A percentile compares a stretch with the other conserved stretches of the same genome.
These are phyloP conservation scores for Micromonas commoda DNA, from an alignment of 139 green algal species.

Conservation along the genomic window DNA sequence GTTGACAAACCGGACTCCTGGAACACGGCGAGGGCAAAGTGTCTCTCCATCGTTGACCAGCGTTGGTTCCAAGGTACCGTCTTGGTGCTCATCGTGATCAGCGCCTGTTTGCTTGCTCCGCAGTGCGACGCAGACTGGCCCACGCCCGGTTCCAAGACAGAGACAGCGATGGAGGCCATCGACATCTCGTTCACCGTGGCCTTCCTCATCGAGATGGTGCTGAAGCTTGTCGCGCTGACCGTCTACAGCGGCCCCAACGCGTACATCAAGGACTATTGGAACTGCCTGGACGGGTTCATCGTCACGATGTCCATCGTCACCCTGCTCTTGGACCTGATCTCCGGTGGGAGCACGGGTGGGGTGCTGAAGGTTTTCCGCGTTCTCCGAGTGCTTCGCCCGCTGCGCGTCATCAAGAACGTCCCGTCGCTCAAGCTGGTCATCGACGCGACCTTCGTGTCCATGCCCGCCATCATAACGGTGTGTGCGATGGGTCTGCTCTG, in stretches of 20 bases:
- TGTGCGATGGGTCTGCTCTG: slow-evolving; percentile 11
- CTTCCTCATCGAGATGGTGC: slow-evolving; percentile 34
- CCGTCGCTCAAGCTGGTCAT: slow-evolving; percentile 28
- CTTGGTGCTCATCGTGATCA: neutral
- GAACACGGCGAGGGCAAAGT: neutral
- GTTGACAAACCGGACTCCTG: too few relatives aligned
- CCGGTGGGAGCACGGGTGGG: neutral
- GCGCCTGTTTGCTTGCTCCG: neutral
- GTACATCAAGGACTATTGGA: slow-evolving; percentile 34
- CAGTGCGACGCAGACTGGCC: slow-evolving; percentile 8
- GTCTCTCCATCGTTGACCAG: neutral
- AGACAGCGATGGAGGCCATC: neutral
- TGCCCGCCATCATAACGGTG: slow-evolving; percentile 26
- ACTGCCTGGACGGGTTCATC: slow-evolving; percentile 38
- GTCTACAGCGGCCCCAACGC: neutral
- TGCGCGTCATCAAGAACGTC: slow-evolving; percentile 13
- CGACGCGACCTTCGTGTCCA: neutral
- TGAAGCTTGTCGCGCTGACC: slow-evolving; percentile 35
- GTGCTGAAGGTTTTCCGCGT: slow-evolving; percentile 8
- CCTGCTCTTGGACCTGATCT: slow-evolving; percentile 16
- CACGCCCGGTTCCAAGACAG: neutral
- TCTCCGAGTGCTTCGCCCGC: slow-evolving; percentile 22
- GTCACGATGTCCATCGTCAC: slow-evolving; percentile 10
- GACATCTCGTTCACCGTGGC: slow-evolving; percentile 32
- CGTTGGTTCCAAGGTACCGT: slow-evolving; percentile 7